Base-by-base conservation (phyloP, 2,329 filamentous ascomycete species). In the Periglandula ipomoeae region DNA sequence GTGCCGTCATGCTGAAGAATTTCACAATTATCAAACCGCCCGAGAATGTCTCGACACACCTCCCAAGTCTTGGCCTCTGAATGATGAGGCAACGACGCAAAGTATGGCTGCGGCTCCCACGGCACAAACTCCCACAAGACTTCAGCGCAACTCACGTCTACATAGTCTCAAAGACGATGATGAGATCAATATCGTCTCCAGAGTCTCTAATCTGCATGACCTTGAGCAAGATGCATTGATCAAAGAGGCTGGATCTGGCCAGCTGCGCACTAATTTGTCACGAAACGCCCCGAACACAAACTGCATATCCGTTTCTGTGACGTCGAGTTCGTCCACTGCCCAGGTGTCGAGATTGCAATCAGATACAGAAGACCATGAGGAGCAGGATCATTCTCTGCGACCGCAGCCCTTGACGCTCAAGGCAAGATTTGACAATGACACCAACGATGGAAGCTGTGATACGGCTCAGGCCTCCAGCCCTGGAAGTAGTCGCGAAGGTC, bases 1-100 rank as follows among this genome's bases (percentile, higher is more conserved):
- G 2, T 61, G 64, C 45, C 61, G 61, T 3, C 61, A 68, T 51
- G 60, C 62, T 7, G 53, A 65, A 35, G 61, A 64, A 22, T 58
- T 70, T 5, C 59, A 66, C 45, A 58, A 58, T 42, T 54, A 60
- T 17, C 58, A 61, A 26, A 66, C 68, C 50, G 64, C 65, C 48
- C 55, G 62, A 40, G 61, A 66, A 40, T 63, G 68, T 40, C 54
- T 68, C 11, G 57, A 60, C 13, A 58, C 57, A 34, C 52, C 27
- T 3, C 9, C 27, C 15, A 32, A 34, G 6, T 11, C 24, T 24
- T n/a, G 34, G 15, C 26, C 45, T 22, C 6, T 8, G 19, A 34
- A 27, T 17, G 43, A 27, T n/a, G 46, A 32, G n/a, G 23, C 34
- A 3, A 62, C 6, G 38, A 53, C 10, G 50, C 41, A 39, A 44